Percentiles rank a stretch among this genome's conserved stretches.
Conservation (phyloP, 768 basidiomycete species). For the Brasilioporus rufonigricans region DNA sequence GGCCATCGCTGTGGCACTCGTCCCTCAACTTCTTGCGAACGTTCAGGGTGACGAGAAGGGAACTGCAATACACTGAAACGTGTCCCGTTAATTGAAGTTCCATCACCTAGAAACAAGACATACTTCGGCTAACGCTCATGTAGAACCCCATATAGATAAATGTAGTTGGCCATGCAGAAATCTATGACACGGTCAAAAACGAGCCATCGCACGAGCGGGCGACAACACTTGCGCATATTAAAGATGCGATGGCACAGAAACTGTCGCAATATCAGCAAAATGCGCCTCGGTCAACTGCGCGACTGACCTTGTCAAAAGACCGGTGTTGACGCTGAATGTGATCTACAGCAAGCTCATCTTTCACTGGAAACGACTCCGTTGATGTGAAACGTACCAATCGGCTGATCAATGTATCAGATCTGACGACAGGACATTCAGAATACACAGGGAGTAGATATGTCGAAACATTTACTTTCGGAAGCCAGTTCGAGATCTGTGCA, state of each 20-base stretch:
- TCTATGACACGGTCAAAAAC: neutral
- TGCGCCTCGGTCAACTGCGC: neutral
- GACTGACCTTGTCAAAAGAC: conserved; percentile 32
- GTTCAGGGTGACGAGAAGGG: conserved; percentile 60
- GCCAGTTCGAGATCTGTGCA: conserved; percentile 49
- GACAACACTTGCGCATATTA: neutral
- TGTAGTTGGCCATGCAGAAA: conserved; percentile 35
- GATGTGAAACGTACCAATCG: conserved; percentile 29
- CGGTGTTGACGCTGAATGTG: conserved; percentile 49
- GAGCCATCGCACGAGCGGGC: conserved; percentile 10
- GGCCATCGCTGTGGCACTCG: conserved; percentile 1
- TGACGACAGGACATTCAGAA: conserved; percentile 1
- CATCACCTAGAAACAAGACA: conserved; percentile 20
- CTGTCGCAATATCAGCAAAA: conserved; percentile 23
- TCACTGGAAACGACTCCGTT: neutral
- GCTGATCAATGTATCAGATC: conserved; percentile 51
- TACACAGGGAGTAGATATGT: neutral
- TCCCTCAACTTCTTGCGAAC: conserved; percentile 47
- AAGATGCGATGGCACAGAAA: conserved; percentile 17
- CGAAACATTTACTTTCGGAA: conserved; percentile 38
- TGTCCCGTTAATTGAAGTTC: too few relatives aligned
- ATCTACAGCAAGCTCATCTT: conserved; percentile 33
- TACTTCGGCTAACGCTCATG: conserved; percentile 57
- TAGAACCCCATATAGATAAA: conserved; percentile 61
- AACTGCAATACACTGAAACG: conserved; percentile 53